Conservation (phyloP, 345 rosid genomes). For the Linum usitatissimum region DNA sequence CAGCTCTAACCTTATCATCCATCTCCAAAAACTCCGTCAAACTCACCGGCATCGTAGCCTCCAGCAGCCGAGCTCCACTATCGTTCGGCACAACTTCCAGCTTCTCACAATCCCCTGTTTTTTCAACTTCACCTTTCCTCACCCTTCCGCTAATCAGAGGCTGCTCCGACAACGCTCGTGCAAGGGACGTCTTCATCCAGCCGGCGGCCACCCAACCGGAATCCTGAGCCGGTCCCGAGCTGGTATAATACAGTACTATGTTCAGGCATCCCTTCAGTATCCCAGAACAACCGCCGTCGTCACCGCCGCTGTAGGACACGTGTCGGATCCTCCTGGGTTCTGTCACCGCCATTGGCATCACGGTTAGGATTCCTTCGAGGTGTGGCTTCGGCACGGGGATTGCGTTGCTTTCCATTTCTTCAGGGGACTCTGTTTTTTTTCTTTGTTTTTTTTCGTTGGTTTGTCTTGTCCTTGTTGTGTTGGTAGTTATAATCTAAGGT, state of each 20-base stretch:
- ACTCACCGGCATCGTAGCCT: constrained; percentile 34
- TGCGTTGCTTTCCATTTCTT: background rate
- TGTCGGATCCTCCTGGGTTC: constrained; percentile 40
- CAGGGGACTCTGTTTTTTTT: background rate
- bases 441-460: background rate
- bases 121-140: constrained; percentile 24
- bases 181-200: constrained; percentile 68
- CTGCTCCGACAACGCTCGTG: constrained; percentile 39
- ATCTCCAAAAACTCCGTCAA: constrained; percentile 43
- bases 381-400: constrained; percentile 12
- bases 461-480: background rate
- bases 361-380: constrained; percentile 46
- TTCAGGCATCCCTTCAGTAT: constrained; percentile 38
- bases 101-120: constrained; percentile 16
- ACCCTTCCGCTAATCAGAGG: constrained; percentile 59
- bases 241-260: constrained; percentile 37
- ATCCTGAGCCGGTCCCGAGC: constrained; percentile 14
- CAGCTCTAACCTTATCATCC: constrained; percentile 20
- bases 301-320: constrained; percentile 23
- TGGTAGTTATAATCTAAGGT: background rate
- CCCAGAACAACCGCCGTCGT: constrained; percentile 13
- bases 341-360: constrained; percentile 33
- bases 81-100: constrained; percentile 69
- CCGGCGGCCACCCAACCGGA: constrained; percentile 59
- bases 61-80: constrained; percentile 54